phyloP scores from a whole-genome alignment of 306 rosid species.

The Cicer arietinum region DNA sequence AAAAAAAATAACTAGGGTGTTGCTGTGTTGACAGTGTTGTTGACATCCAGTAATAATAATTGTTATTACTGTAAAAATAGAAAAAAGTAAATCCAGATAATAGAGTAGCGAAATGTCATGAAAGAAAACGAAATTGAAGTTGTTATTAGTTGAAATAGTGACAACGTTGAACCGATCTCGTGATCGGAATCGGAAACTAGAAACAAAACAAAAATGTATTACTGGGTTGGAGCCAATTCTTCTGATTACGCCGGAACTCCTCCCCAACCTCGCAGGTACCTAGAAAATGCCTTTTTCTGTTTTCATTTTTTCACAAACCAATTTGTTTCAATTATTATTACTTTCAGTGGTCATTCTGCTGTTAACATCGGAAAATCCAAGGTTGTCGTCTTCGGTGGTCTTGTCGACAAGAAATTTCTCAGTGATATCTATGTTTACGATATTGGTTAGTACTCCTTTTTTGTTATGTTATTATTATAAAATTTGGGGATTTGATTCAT shows the following conservation, averaged over 20 bases:
- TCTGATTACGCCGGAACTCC: constrained; percentile 80
- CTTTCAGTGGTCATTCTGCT: constrained; percentile 84
- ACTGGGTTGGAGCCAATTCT: constrained; percentile 85
- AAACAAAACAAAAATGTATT: constrained; percentile 59
- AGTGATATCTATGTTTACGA: constrained; percentile 78
- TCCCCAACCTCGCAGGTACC: constrained; percentile 85
- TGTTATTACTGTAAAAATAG: too few species aligned
- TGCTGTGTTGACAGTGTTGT: too few species aligned
- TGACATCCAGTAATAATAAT: too few species aligned
- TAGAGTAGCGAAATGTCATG: too few species aligned
- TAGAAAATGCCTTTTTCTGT: background rate
- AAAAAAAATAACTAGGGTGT: too few species aligned
- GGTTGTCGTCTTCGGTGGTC: constrained; percentile 93
- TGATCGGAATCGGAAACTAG: background rate
- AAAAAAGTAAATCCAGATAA: too few species aligned
- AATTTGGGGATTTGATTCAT: constrained; percentile 26
- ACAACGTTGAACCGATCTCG: too few species aligned
- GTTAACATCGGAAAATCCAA: constrained; percentile 86
- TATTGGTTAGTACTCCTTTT: constrained; percentile 61
- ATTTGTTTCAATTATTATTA: background rate
- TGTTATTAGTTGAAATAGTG: too few species aligned
- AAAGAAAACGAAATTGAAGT: too few species aligned
- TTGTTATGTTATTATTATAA: background rate
- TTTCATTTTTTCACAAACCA: background rate
- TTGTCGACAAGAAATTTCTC: constrained; percentile 84